Evolutionary conservation across 345 rosid species (phyloP), one percentile per base, ranked within the genome.

Genomic region (Xanthoceras sorbifolium): DNA sequence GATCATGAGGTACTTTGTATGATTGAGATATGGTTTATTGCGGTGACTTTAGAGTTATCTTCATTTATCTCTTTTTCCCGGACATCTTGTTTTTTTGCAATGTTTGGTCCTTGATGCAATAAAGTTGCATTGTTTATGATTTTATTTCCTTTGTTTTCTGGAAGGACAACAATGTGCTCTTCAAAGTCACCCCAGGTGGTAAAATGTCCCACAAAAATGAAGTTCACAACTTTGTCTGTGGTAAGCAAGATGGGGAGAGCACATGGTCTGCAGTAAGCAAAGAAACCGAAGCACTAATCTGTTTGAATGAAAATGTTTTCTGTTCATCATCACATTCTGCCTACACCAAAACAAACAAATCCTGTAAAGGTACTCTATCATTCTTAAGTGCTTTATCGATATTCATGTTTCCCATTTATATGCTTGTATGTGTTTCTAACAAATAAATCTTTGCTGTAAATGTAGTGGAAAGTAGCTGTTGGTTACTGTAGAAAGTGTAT

Each of bases 321-420:
- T 66, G 73, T 69, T 84, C 84, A 0, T 64, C 86, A 32, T 77
- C 86, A 28, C 74, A 64, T 86, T 71, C 83, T 76, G 71, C 80
- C 69, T 74, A 59, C 42, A 67, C 79, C 52, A 82, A 84, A 78
- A 62, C 79, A 76, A 82, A 82, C 62, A 84, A 81, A 81, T 71
- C 54, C 66, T 67, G 71, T 82, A 81, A 83, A 88, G 92, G 88
- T 90, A 81, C 63, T 64, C 46, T 76, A 40, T 76, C 20, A 77
- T 70, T 10, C 15, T 15, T 44, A 61, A 67, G 71, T 64, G 9
- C 46, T 9, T 34, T 15, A 50, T 60, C 63, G 3, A 59, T 67
- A n/a, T 7, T 8, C 26, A 6, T 32, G 32, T 8, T 57, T 61
- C 50, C 48, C 15, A 22, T n/a, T 40, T 36, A 3, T 26, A 31